Evolutionary conservation across 495 filamentous ascomycete genomes (phyloP), one percentile per base, ranked within the genome.

Genomic region (Baudoinia panamericana): DNA sequence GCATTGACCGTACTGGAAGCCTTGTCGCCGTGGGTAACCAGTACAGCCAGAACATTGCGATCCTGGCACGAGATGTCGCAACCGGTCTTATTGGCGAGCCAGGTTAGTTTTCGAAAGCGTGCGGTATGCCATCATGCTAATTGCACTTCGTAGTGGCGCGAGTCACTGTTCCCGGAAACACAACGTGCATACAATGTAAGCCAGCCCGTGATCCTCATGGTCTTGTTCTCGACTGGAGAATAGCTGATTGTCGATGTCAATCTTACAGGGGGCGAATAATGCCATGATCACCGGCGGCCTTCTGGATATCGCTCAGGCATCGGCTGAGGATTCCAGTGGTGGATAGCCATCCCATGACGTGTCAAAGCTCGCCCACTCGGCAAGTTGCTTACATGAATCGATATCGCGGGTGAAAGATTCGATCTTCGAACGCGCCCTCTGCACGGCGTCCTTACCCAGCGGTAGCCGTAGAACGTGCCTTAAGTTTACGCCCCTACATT

Each of bases 11-110:
- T 9, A 42, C 43, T 13, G 56, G 55, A 7, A 50, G 39, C 9
- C 27, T 61, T 15, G 42, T 70, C 11, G 62, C 57, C 6, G 52
- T 67, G 22, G 64, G 41, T 0, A 43, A 58, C 30, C 57, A 60
- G 45, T 38, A 50, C 27, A 46, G 39, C 29, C 22, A 30, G 12
- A 34, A 31, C 8, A 50, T 62, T 0, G 45, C 36, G n/a, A 45
- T 62, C 19, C 41, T 47, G n/a, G 22, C 27, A 27, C 24, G 61
- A 17, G 47, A 62, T 41, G 39, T 53, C 7, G 35, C 41, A 45
- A 56, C 45, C 3, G 60, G 60, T 1, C 31, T 45, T 41, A 43
- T 62, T 27, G 55, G 52, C 0, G 48, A 51, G 18, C 32, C 35
- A 3, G 46, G 25, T 28, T 8, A 28, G 7, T 28, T 28, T 28